phyloP scores from a whole-genome alignment of 1,284 basidiomycete species.

The Ustanciosporium gigantosporum region DNA sequence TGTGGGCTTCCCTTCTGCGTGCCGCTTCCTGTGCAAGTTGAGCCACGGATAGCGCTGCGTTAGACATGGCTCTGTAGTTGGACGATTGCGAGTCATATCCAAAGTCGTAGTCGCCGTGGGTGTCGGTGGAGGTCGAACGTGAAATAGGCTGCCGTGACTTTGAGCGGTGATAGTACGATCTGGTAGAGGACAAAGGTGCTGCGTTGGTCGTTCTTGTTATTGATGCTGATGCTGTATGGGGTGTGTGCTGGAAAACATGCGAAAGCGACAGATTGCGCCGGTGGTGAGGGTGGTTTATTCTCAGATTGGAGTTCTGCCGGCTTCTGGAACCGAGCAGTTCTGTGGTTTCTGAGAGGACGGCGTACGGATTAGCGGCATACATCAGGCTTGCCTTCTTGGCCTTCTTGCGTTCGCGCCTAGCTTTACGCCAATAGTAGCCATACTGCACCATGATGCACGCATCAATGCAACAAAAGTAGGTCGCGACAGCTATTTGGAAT shows the following conservation, averaged over 20 bases:
- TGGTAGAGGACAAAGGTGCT: neutral
- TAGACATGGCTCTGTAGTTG: constrained; percentile 35
- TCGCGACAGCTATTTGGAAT: constrained; percentile 55
- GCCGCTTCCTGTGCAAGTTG: constrained; percentile 42
- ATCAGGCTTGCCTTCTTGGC: constrained; percentile 9
- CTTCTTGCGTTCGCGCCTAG: constrained; percentile 3
- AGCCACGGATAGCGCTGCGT: constrained; percentile 43
- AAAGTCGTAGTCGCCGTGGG: neutral
- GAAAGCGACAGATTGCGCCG: constrained; percentile 11
- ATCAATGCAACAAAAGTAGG: constrained; percentile 55
- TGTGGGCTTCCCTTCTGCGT: constrained; percentile 13
- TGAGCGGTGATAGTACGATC: too few relatives aligned
- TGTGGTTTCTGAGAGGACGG: constrained; percentile 25
- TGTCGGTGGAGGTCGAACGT: constrained; percentile 6
- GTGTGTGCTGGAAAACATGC: constrained; percentile 11
- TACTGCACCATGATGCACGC: constrained; percentile 45
- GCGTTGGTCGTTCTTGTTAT: too few relatives aligned
- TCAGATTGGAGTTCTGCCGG: too few relatives aligned
- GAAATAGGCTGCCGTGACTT: constrained; percentile 19
- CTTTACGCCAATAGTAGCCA: constrained; percentile 30
- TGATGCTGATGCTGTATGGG: neutral
- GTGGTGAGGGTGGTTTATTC: constrained; percentile 11
- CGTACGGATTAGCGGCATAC: constrained; percentile 21
- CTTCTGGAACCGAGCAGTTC: constrained; percentile 15
- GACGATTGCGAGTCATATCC: neutral